Evolutionary conservation across 2,329 filamentous ascomycete genomes (phyloP), one percentile per base, ranked within the genome.

Genomic region (Trichophyton verrucosum): DNA sequence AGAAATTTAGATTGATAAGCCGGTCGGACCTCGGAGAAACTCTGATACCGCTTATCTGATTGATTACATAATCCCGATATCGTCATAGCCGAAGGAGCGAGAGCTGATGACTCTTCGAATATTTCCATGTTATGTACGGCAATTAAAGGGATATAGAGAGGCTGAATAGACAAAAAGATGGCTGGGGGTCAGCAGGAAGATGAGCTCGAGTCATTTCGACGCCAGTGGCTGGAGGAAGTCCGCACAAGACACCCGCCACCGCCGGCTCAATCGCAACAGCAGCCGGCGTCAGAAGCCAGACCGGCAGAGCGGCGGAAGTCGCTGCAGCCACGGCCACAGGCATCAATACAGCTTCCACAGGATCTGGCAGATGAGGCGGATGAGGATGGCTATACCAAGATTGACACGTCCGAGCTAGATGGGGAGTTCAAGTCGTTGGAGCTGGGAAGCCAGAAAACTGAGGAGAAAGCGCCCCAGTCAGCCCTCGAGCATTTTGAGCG

Each of bases 401-500:
- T 33, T 7, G 42, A 47, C 40, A 44, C 57, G 20, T 47, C 38
- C 15, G 71, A 71, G 58, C 64, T 77, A 24, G 65, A 71, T 13
- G 71, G 73, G n/a, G 67, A 70, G 30, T 66, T 75, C 9, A 70
- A 71, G 27, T 64, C 70, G 5, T 73, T 73, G 67, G 75, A 63
- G 47, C 57, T 76, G 24, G 49, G 27, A 2, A 22, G 13, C 67
- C 8, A 60, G 67, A 40, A 61, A 65, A 8, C 72, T 75, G 49
- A 76, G 59, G 76, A 77, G 66, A 68, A 66, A 22, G 82, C 87
- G 66, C 88, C 88, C 3, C 77, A 79, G 22, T 88, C 91, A 9
- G 94, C 94, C 0, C 75, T 99, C 15, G 94, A 97, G 67, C 89
- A 96, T 72, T 97, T 94, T 68, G 94, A 97, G 72, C 84, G 83